These are phyloP conservation scores for Platanthera guangdongensis DNA, from an alignment of 106 monocot genomes.

Conservation along the genomic window DNA sequence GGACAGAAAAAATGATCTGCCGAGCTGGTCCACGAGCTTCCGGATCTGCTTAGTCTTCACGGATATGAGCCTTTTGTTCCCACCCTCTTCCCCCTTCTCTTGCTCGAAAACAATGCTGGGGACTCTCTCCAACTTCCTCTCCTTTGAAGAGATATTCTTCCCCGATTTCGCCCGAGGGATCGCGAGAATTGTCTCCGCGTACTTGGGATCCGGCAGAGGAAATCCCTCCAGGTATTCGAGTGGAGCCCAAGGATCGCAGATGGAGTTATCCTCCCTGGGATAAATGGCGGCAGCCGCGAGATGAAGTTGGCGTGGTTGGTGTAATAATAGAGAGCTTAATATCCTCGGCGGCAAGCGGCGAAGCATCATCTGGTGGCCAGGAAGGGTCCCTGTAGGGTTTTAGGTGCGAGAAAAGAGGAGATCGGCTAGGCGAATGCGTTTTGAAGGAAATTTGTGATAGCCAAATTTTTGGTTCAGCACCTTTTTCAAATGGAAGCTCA, in stretches of 20 bases:
- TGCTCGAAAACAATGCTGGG: constrained; percentile 98
- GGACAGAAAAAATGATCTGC: constrained; percentile 69
- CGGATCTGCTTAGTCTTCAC: constrained; percentile 81
- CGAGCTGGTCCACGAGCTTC: constrained; percentile 84
- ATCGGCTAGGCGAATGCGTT: not conserved
- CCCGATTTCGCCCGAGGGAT: constrained; percentile 52
- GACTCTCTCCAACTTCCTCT: constrained; percentile 68
- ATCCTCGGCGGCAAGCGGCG: constrained; percentile 21
- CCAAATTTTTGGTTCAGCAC: no score
- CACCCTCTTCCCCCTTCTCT: constrained; percentile 87
- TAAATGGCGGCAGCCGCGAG: constrained; percentile 17
- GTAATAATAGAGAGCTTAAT: constrained; percentile 1
- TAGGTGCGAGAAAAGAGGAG: not conserved
- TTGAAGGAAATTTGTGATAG: no score
- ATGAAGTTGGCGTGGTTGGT: constrained; percentile 10
- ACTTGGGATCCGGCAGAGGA: constrained; percentile 76
- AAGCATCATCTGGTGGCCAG: constrained; percentile 30
- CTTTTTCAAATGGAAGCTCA: no score
- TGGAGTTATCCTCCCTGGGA: not conserved
- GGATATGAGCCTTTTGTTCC: constrained; percentile 87
- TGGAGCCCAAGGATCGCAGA: constrained; percentile 9
- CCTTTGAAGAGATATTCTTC: constrained; percentile 67
- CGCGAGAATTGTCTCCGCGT: constrained; percentile 74
- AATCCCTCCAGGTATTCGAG: constrained; percentile 71
- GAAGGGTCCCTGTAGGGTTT: not conserved